Evolutionary conservation across 805 yeast genomes (phyloP).

Genomic region (Nakazawaea ambrosiae): DNA sequence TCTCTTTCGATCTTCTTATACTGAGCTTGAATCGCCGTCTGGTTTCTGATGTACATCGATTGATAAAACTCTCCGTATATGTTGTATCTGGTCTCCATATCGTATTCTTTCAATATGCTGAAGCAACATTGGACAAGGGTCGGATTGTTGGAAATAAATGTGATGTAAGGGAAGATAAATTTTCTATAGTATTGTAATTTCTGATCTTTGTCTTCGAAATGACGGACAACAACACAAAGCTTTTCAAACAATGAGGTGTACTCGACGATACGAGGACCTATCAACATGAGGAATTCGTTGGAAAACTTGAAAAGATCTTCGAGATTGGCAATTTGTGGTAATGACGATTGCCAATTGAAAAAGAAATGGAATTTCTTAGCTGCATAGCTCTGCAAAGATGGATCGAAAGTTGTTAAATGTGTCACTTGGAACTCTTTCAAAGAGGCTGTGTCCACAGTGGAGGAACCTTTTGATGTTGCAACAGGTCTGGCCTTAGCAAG

Average conservation of each 20-base stretch:
- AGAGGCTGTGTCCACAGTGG: neutral
- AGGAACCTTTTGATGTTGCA: slow-evolving; percentile 17
- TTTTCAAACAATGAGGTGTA: slow-evolving; percentile 44
- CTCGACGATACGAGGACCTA: slow-evolving; percentile 48
- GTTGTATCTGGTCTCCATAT: slow-evolving; percentile 61
- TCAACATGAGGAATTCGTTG: slow-evolving; percentile 40
- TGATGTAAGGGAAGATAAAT: slow-evolving; percentile 57
- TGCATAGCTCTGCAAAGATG: slow-evolving; percentile 1
- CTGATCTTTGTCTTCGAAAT: slow-evolving; percentile 9
- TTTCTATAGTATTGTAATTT: slow-evolving; percentile 64
- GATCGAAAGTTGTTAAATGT: slow-evolving; percentile 7
- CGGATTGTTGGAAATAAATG: slow-evolving; percentile 48
- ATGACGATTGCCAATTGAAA: slow-evolving; percentile 40
- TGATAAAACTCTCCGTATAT: slow-evolving; percentile 74
- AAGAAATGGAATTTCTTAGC: slow-evolving; percentile 28
- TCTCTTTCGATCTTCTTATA: slow-evolving; percentile 66
- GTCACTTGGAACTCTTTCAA: slow-evolving; percentile 5
- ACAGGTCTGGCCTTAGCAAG: slow-evolving; percentile 20
- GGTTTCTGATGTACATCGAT: slow-evolving; percentile 44
- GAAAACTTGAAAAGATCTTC: slow-evolving; percentile 43
- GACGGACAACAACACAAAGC: slow-evolving; percentile 54
- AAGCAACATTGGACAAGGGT: slow-evolving; percentile 56
- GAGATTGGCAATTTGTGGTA: slow-evolving; percentile 29
- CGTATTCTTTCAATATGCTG: slow-evolving; percentile 42
- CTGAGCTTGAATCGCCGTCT: slow-evolving; percentile 48